Percentiles rank a stretch among this genome's conserved stretches.
These are phyloP conservation scores for Colletotrichum phormii DNA, from an alignment of 2,329 filamentous ascomycete genomes.

Conservation along the genomic window DNA sequence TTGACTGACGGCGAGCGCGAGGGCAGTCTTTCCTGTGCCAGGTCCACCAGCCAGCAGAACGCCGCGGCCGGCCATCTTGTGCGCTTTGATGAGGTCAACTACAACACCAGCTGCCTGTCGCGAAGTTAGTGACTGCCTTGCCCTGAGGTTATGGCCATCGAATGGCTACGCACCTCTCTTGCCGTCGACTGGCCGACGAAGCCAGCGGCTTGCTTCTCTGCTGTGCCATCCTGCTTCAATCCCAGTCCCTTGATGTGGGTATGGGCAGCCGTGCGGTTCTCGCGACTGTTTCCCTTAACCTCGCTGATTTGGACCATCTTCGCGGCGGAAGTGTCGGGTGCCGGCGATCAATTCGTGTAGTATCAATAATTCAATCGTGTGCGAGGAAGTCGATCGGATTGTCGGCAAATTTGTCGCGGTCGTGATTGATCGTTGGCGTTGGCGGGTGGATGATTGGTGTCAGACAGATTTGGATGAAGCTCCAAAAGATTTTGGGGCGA, in stretches of 20 bases:
- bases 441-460: constrained; percentile 18
- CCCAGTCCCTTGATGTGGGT: constrained; percentile 98
- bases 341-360: constrained; percentile 31
- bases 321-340: constrained; percentile 42
- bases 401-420: constrained; percentile 11
- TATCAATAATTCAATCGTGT: constrained; percentile 22
- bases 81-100: constrained; percentile 93
- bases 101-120: constrained; percentile 89
- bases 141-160: background rate
- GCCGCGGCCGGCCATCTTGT: constrained; percentile 97
- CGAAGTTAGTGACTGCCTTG: constrained; percentile 9
- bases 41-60: constrained; percentile 94
- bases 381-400: background rate
- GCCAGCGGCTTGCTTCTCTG: constrained; percentile 82
- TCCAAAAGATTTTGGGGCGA: constrained; percentile 39
- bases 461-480: constrained; percentile 32
- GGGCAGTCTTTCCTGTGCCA: constrained; percentile 95
- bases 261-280: constrained; percentile 95
- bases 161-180: constrained; percentile 76
- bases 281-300: constrained; percentile 93
- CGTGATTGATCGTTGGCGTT: constrained; percentile 2
- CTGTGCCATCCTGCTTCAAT: constrained; percentile 84
- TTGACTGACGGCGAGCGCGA: constrained; percentile 95
- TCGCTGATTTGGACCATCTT: constrained; percentile 92
- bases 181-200: constrained; percentile 92